These are phyloP conservation scores for Globisporangium barbulae DNA, from an alignment of 352 stramenopile genomes.

Conservation along the genomic window DNA sequence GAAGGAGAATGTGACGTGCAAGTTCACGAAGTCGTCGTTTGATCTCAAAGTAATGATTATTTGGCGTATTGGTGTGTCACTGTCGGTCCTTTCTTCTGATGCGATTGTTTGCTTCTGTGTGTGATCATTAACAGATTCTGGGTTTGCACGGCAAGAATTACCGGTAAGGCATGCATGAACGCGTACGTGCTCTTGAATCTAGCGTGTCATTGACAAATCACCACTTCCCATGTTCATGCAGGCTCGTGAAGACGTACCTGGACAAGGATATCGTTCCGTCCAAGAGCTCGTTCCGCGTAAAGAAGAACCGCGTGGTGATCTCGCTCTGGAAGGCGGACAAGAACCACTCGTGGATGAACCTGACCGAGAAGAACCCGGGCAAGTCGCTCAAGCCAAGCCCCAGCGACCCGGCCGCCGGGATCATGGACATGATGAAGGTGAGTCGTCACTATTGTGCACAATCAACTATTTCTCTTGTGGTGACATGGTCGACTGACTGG, in stretches of 20 bases:
- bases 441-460: conserved; percentile 1
- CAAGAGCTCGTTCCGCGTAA: conserved; percentile 78
- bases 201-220: background rate
- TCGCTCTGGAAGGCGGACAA: conserved; percentile 74
- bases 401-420: conserved; percentile 70
- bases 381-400: conserved; percentile 44
- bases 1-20: conserved; percentile 66
- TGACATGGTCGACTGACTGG: background rate
- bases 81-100: background rate
- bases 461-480: background rate
- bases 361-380: conserved; percentile 79
- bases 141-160: conserved; percentile 75
- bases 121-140: conserved; percentile 36
- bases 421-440: conserved; percentile 92
- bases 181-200: too few species aligned
- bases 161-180: conserved; percentile 17
- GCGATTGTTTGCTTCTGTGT: background rate
- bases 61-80: background rate
- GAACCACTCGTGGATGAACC: conserved; percentile 74
- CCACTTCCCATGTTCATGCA: conserved; percentile 12
- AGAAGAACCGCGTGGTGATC: conserved; percentile 86
- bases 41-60: conserved; percentile 61
- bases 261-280: conserved; percentile 78
- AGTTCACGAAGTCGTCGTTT: conserved; percentile 79
- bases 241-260: conserved; percentile 69